A percentile compares a stretch with the other conserved stretches of the same genome.
phyloP scores from a whole-genome alignment of 2,329 filamentous ascomycete species.

The Pseudogymnoascus verrucosus region DNA sequence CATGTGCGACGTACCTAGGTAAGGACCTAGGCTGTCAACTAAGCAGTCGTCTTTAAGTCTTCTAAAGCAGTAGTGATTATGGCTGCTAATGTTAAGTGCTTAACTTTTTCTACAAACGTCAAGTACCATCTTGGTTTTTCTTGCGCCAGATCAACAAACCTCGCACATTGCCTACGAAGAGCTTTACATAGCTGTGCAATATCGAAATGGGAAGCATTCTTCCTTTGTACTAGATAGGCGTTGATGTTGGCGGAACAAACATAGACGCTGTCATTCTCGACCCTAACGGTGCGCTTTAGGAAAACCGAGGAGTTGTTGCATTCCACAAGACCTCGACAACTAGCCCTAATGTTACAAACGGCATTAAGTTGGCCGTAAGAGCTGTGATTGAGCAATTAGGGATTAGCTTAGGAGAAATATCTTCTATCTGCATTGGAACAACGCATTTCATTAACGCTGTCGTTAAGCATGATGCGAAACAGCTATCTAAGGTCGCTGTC shows the following conservation, averaged over 20 bases:
- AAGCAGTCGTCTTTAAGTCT: too few relatives aligned
- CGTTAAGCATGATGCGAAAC: constrained; percentile 39
- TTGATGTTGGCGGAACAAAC: constrained; percentile 33
- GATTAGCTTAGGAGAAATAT: constrained; percentile 14
- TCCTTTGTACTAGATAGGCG: constrained; percentile 36
- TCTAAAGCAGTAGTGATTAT: too few relatives aligned
- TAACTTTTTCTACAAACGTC: too few relatives aligned
- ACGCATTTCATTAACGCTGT: constrained; percentile 47
- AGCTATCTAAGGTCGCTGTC: constrained; percentile 44
- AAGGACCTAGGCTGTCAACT: too few relatives aligned
- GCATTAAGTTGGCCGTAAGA: constrained; percentile 19
- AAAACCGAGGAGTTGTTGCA: constrained; percentile 10
- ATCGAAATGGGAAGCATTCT: constrained; percentile 19
- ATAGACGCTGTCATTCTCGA: constrained; percentile 40
- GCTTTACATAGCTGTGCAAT: constrained; percentile 9
- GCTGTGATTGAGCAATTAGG: constrained; percentile 17
- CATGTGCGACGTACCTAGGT: too few relatives aligned
- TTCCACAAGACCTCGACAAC: constrained; percentile 22
- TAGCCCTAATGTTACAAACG: constrained; percentile 27
- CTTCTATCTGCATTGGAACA: constrained; percentile 21
- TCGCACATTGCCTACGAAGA: background rate
- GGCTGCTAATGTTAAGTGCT: too few relatives aligned
- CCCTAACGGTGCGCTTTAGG: too few relatives aligned
- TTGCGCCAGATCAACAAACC: too few relatives aligned
- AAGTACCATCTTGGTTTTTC: too few relatives aligned